Evolutionary conservation across 805 yeast genomes (phyloP).

Genomic region (Henningerozyma blattae): DNA sequence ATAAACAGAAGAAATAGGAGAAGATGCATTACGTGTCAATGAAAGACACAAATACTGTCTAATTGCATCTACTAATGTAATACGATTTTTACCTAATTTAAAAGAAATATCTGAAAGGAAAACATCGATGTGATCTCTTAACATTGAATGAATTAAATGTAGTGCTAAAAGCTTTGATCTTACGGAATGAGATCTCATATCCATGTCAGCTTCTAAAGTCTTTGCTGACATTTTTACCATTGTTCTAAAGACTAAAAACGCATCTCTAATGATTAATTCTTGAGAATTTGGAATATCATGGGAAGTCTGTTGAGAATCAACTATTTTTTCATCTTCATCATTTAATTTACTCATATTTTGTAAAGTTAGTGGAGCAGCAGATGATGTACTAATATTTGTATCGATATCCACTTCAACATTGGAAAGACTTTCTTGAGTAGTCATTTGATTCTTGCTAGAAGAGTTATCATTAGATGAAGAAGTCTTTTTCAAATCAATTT

Average conservation of each 20-base stretch:
- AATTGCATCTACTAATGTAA: slow-evolving; percentile 63
- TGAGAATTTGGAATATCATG: slow-evolving; percentile 26
- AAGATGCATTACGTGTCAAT: slow-evolving; percentile 84
- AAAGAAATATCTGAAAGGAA: slow-evolving; percentile 51
- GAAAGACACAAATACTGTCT: slow-evolving; percentile 76
- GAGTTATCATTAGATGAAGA: slow-evolving; percentile 1
- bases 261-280: slow-evolving; percentile 74
- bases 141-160: slow-evolving; percentile 75
- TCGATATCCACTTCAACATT: slow-evolving; percentile 3
- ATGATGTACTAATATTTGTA: neutral
- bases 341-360: slow-evolving; percentile 45
- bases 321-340: slow-evolving; percentile 43
- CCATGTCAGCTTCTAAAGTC: slow-evolving; percentile 64
- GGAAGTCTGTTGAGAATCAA: slow-evolving; percentile 28
- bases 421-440: slow-evolving; percentile 1
- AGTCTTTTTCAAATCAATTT: slow-evolving; percentile 26
- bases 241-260: slow-evolving; percentile 84
- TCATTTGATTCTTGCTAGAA: neutral
- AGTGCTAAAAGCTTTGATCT: slow-evolving; percentile 83
- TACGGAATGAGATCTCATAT: slow-evolving; percentile 83
- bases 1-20: slow-evolving; percentile 81
- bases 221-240: slow-evolving; percentile 90
- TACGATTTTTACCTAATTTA: slow-evolving; percentile 41
- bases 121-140: slow-evolving; percentile 74
- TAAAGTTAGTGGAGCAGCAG: slow-evolving; percentile 36